These are phyloP conservation scores for Atkinsonella texensis DNA, from an alignment of 2,329 filamentous ascomycete genomes.

Conservation along the genomic window DNA sequence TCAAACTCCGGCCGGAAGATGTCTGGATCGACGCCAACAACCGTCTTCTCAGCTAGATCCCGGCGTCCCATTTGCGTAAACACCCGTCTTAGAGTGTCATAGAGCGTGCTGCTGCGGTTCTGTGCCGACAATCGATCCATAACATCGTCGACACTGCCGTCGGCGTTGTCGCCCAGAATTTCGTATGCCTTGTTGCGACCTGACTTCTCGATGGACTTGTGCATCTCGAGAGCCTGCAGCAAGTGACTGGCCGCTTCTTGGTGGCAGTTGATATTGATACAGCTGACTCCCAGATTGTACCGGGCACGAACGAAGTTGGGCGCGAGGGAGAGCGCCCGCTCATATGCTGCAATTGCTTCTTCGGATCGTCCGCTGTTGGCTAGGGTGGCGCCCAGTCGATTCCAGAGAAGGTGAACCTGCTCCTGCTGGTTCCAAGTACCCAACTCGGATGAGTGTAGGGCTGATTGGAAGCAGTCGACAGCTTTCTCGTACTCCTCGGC, in stretches of 20 bases:
- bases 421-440: slow-evolving; percentile 74
- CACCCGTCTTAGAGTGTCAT: slow-evolving; percentile 87
- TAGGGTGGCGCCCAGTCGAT: slow-evolving; percentile 86
- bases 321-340: slow-evolving; percentile 76
- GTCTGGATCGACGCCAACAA: slow-evolving; percentile 82
- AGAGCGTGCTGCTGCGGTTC: slow-evolving; percentile 93
- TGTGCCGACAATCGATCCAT: slow-evolving; percentile 83
- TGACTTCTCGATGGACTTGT: slow-evolving; percentile 81
- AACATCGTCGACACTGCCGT: slow-evolving; percentile 47
- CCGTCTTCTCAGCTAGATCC: slow-evolving; percentile 79
- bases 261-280: slow-evolving; percentile 95
- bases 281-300: slow-evolving; percentile 92
- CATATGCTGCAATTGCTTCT: slow-evolving; percentile 94
- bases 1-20: slow-evolving; percentile 84
- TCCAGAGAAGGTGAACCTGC: slow-evolving; percentile 93
- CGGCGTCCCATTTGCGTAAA: slow-evolving; percentile 90
- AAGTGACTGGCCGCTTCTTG: slow-evolving; percentile 88
- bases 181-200: slow-evolving; percentile 75
- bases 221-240: slow-evolving; percentile 85
- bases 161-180: slow-evolving; percentile 50
- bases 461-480: slow-evolving; percentile 93
- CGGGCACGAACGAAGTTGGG: slow-evolving; percentile 95
- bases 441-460: slow-evolving; percentile 72
- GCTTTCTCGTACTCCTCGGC: slow-evolving; percentile 97
- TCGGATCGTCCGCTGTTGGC: slow-evolving; percentile 89